Percentiles rank a stretch among this genome's conserved stretches.
phyloP scores from a whole-genome alignment of 2,329 filamentous ascomycete species.

The Fonsecaea multimorphosa region DNA sequence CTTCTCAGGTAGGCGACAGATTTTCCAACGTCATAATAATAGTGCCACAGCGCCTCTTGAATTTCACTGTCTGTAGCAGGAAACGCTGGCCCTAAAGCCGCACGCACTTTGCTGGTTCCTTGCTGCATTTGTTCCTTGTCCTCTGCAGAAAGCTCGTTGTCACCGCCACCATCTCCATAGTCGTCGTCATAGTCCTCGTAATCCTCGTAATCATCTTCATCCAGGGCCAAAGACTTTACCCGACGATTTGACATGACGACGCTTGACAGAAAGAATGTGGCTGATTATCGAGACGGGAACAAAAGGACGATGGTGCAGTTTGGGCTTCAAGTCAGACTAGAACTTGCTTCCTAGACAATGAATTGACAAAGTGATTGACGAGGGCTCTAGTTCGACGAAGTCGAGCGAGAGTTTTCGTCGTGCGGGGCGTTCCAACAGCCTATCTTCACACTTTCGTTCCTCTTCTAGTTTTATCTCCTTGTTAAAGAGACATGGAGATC shows the following conservation, averaged over 20 bases:
- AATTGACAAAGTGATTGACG: background rate
- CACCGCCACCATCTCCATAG: slow-evolving; percentile 31
- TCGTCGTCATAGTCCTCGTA: slow-evolving; percentile 44
- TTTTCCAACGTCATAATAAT: slow-evolving; percentile 92
- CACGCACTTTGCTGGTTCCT: slow-evolving; percentile 70
- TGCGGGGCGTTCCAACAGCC: background rate
- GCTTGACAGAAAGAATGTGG: background rate
- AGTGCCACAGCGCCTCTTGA: slow-evolving; percentile 90
- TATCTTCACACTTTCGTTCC: background rate
- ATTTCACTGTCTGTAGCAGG: slow-evolving; percentile 74
- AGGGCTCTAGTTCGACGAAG: background rate
- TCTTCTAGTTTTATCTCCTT: background rate
- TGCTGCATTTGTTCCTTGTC: slow-evolving; percentile 65
- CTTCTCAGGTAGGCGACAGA: slow-evolving; percentile 79
- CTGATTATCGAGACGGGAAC: background rate
- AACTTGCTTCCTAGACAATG: background rate
- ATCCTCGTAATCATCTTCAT: slow-evolving; percentile 51
- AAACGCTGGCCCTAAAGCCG: slow-evolving; percentile 68
- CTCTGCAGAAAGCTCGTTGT: slow-evolving; percentile 48
- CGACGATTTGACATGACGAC: slow-evolving; percentile 54
- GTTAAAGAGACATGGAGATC: background rate
- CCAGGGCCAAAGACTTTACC: slow-evolving; percentile 52
- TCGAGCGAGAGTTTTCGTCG: background rate
- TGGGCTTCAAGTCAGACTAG: background rate
- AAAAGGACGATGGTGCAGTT: background rate